Percentiles rank a stretch among this genome's conserved stretches.
Conservation (phyloP, 2,329 filamentous ascomycete genomes). For the Paecilomyces dactylethromorphus region DNA sequence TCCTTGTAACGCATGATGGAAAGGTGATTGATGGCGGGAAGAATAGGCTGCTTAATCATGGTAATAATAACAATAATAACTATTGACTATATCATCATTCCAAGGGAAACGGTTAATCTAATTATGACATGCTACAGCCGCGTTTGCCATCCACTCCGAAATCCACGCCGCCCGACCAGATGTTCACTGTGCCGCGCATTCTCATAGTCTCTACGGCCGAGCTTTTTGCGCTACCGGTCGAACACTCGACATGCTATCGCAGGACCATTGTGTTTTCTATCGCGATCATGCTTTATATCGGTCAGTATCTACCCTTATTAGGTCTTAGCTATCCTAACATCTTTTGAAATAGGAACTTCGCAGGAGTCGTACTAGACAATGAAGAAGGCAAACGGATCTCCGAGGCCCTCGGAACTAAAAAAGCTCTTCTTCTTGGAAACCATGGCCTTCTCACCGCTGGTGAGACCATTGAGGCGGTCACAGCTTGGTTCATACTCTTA, state of each 20-base stretch:
- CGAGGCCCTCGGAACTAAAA: slow-evolving; percentile 54
- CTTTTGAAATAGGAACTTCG: neutral
- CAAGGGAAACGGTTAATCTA: no score
- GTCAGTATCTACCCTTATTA: neutral
- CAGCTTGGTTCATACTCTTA: slow-evolving; percentile 62
- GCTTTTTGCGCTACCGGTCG: neutral
- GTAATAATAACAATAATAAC: neutral
- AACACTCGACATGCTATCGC: neutral
- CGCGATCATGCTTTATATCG: neutral
- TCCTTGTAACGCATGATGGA: neutral
- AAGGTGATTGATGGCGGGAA: neutral
- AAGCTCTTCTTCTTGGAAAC: slow-evolving; percentile 61
- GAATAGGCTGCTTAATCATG: neutral
- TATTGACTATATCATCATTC: neutral
- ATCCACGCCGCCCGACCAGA: neutral
- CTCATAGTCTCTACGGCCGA: neutral
- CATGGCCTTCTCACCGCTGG: slow-evolving; percentile 68
- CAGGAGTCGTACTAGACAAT: slow-evolving; percentile 44
- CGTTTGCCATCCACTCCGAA: neutral
- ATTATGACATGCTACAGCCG: neutral
- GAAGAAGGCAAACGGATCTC: slow-evolving; percentile 62
- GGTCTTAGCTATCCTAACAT: neutral
- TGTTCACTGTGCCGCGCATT: neutral
- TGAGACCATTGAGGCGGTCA: slow-evolving; percentile 65
- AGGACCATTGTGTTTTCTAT: neutral